Evolutionary conservation across 2,329 filamentous ascomycete species (phyloP), one percentile per base, ranked within the genome.

Genomic region (Fusarium papillatum): DNA sequence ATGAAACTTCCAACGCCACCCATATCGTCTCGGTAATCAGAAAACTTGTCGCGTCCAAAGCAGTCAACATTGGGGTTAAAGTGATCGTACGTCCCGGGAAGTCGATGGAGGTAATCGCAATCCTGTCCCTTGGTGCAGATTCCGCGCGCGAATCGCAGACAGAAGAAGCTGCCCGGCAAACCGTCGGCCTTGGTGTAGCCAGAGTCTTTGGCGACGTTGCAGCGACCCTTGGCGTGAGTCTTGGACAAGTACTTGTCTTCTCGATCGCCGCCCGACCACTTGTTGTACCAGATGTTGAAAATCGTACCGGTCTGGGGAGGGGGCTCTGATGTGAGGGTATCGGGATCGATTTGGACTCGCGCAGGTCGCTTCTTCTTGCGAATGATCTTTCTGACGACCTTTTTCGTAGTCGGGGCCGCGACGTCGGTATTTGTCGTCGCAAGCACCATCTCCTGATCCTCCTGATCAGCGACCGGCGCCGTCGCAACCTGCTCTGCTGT

Each of bases 271-370:
- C 97, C 97, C 1, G 93, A 94, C 96, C 96, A 98, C 85, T 98
- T 98, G 87, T 98, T 98, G 86, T 98, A 98, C 96, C 96, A 98
- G 81, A 98, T 76, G 55, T 99, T 99, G 89, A 97, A 99, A 70
- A 96, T 95, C 0, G 95, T 98, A 65, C 97, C 97, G 0, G 96
- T 98, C 81, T 98, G 96, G 2, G 95, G 94, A 19, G 96, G 95
- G 6, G 95, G 94, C 79, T 98, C 95, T 39, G 93, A 93, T 79
- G 94, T 95, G 85, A 98, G 90, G 53, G 93, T 93, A 48, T 93
- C 92, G 2, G 95, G 92, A 81, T 99, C 97, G 80, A 98, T 93
- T 86, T 99, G 97, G 0, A 94, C 94, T 70, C 96, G 92, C 59
- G 97, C 97, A 38, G 97, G 97, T 46, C 95, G 91, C 81, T 94